Conservation (phyloP, 805 yeast genomes). For the Sungouiozyma ichnusensis region DNA sequence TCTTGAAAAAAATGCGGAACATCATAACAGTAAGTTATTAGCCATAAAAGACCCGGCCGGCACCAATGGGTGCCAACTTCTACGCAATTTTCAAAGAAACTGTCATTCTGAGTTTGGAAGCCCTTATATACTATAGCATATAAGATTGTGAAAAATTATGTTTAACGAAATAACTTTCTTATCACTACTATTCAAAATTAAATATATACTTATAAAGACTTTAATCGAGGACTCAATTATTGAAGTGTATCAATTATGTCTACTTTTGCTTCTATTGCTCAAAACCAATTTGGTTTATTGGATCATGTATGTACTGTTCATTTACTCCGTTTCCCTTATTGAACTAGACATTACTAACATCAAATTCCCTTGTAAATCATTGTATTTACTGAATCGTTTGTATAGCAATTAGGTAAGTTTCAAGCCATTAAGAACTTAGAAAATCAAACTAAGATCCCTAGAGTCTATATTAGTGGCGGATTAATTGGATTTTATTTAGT, state of each 20-base stretch:
- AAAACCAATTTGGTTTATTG: slow-evolving; percentile 1
- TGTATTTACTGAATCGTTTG: not conserved
- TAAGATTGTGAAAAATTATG: no score
- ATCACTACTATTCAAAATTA: no score
- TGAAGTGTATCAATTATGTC: slow-evolving; percentile 3
- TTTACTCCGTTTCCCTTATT: not conserved
- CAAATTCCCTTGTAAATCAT: slow-evolving; percentile 2
- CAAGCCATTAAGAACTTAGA: slow-evolving; percentile 33
- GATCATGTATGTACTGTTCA: slow-evolving; percentile 5
- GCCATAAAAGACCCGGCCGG: no score
- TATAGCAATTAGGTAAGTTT: slow-evolving; percentile 25
- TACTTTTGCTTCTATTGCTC: slow-evolving; percentile 2
- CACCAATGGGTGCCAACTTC: no score
- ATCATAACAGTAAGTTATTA: no score
- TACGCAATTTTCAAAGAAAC: no score
- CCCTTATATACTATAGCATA: no score
- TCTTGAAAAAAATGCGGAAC: no score
- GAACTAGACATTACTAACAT: not conserved
- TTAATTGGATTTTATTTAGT: slow-evolving; percentile 57
- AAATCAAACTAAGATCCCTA: slow-evolving; percentile 47
- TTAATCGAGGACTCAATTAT: no score
- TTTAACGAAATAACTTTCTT: no score
- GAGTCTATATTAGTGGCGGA: slow-evolving; percentile 73
- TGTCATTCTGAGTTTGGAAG: no score
- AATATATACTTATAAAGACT: no score